Conservation (phyloP, 2,329 filamentous ascomycete species). For the Microthyrium microscopicum region DNA sequence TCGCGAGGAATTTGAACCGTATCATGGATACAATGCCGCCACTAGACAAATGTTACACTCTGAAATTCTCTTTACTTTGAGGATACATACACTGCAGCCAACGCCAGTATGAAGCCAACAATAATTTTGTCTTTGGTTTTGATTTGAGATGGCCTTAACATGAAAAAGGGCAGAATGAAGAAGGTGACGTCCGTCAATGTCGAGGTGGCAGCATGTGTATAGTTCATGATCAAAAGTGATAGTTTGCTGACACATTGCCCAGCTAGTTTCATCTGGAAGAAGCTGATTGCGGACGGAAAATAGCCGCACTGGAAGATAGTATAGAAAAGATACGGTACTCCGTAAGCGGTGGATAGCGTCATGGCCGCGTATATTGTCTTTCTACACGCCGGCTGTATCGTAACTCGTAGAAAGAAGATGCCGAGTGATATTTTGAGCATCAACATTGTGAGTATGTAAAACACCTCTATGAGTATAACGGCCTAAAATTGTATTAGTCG, state of each 20-base stretch:
- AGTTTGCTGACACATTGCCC: conserved; percentile 3
- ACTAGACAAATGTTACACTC: neutral
- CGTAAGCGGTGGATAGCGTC: conserved; percentile 16
- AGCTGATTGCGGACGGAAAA: conserved; percentile 5
- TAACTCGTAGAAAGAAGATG: conserved; percentile 27
- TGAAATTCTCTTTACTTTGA: neutral
- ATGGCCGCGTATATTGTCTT: conserved; percentile 14
- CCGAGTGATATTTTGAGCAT: conserved; percentile 27
- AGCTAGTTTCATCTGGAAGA: neutral
- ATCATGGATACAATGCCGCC: conserved; percentile 4
- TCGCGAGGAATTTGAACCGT: conserved; percentile 1
- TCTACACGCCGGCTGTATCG: conserved; percentile 23
- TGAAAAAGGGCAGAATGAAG: conserved; percentile 22
- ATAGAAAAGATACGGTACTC: conserved; percentile 15
- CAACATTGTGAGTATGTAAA: conserved; percentile 24
- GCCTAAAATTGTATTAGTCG: neutral
- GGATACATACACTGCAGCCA: conserved; percentile 18
- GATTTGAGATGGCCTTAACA: conserved; percentile 25
- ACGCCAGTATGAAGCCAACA: conserved; percentile 22
- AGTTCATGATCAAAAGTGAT: conserved; percentile 6
- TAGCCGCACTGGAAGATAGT: conserved; percentile 18
- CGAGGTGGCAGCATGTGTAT: conserved; percentile 16
- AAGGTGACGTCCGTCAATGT: conserved; percentile 21
- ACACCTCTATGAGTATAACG: conserved; percentile 16
- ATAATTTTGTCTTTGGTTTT: conserved; percentile 24